Evolutionary conservation across 345 rosid species (phyloP).

Genomic region (Combretum micranthum): DNA sequence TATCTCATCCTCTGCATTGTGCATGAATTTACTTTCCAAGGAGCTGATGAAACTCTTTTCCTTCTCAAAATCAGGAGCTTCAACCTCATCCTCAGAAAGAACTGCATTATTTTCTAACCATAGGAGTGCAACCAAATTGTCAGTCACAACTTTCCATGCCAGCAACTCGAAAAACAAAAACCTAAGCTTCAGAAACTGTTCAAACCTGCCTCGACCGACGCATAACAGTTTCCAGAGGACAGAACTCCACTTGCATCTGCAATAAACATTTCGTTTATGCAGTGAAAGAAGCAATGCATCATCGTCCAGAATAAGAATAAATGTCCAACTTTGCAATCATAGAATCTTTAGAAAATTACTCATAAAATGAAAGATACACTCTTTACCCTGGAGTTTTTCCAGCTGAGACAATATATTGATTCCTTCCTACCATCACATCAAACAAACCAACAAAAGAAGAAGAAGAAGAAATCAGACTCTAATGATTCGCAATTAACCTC

Average conservation of each 20-base stretch:
- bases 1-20: constrained; percentile 23
- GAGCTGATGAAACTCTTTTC: constrained; percentile 25
- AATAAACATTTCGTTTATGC: no score
- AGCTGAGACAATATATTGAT: constrained; percentile 52
- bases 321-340: no score
- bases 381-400: constrained; percentile 55
- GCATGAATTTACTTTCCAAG: constrained; percentile 13
- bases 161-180: not conserved
- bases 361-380: not conserved
- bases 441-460: not conserved
- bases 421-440: constrained; percentile 37
- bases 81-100: constrained; percentile 44
- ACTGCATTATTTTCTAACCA: constrained; percentile 19
- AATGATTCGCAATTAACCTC: no score
- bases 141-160: not conserved
- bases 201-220: constrained; percentile 8
- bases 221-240: not conserved
- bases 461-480: no score
- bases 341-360: not conserved
- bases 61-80: constrained; percentile 44
- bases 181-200: not conserved
- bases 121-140: constrained; percentile 5
- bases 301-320: no score
- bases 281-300: no score
- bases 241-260: constrained; percentile 9